Conservation (phyloP, 441 rosid genomes). For the Capsella rubella region DNA sequence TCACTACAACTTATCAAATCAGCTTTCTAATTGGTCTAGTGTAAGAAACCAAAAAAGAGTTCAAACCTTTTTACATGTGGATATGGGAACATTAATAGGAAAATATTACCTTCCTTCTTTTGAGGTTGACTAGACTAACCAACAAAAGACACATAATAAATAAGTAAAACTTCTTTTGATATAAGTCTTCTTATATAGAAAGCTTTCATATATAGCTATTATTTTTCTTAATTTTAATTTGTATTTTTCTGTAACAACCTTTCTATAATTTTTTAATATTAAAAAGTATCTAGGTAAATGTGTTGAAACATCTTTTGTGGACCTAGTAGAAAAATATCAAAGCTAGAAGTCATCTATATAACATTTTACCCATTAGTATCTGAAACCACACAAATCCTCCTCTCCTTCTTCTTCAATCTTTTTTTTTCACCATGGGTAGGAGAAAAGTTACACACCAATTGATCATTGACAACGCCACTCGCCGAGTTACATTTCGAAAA, state of each 20-base stretch:
- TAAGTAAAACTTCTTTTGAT: not conserved
- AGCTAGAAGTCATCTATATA: conserved; percentile 38
- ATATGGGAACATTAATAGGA: conserved; percentile 15
- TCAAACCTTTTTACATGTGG: not conserved
- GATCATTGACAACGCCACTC: conserved; percentile 52
- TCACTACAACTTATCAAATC: too few species aligned
- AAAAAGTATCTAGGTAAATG: not conserved
- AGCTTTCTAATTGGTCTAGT: too few species aligned
- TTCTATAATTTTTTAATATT: conserved; percentile 7
- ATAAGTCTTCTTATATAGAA: conserved; percentile 34
- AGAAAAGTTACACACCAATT: conserved; percentile 53
- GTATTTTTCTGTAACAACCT: not conserved
- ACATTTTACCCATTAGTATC: not conserved
- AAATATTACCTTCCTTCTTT: conserved; percentile 12
- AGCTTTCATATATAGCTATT: conserved; percentile 16
- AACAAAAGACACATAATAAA: conserved; percentile 19
- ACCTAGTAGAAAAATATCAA: conserved; percentile 15
- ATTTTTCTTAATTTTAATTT: conserved; percentile 1
- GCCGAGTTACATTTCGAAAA: conserved; percentile 62
- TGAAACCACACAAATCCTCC: conserved; percentile 23
- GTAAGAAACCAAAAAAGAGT: too few species aligned
- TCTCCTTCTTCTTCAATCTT: not conserved
- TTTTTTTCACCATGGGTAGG: conserved; percentile 49
- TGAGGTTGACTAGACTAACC: conserved; percentile 19
- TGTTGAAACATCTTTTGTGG: conserved; percentile 23